Base-by-base conservation (phyloP, 176 grass and related monocot genomes). In the Puya raimondii region DNA sequence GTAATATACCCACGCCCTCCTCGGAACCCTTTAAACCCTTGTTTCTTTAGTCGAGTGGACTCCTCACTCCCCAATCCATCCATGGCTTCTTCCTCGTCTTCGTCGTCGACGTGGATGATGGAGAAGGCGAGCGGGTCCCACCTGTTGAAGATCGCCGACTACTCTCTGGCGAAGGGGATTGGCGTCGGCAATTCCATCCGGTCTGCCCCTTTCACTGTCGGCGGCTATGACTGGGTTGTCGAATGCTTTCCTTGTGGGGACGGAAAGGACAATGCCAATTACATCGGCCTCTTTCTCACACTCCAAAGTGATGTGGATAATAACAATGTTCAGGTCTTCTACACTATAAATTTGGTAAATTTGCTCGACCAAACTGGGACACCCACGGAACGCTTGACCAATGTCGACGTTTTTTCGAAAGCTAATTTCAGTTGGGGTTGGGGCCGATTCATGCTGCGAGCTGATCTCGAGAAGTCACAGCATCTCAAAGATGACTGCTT, bases 211-310 rank as follows among this genome's bases (percentile, higher is more conserved):
- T 86, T 86, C 84, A 48, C 64, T 51, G 84, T 78, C 14, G 84
- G 79, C 10, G 84, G 75, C 21, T 26, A 57, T 70, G 58, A 86
- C n/a, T 86, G 79, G 84, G 57, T 70, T 71, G 54, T 86, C 50
- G 12, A 80, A 15, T 82, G 76, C 79, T 86, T 74, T 59, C 84
- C 79, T 29, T 74, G 74, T 70, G 84, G 79, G 47, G 67, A 74
- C 42, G 67, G 52, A 2, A 25, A 11, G 10, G 67, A 14, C 51
- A 65, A 66, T 71, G 1, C 50, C 66, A 70, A 54, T 33, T 70
- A 66, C 79, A 74, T 68, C 13, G 81, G 79, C 1, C 74, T 80
- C 0, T 86, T 78, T 80, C 47, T 86, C 11, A 0, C 2, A 5
- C 13, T 82, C 74, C 1, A 65, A n/a, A 52, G 23, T 68, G 16